Base-by-base conservation (phyloP, 805 yeast genomes). In the Wickerhamiella slavikovae region DNA sequence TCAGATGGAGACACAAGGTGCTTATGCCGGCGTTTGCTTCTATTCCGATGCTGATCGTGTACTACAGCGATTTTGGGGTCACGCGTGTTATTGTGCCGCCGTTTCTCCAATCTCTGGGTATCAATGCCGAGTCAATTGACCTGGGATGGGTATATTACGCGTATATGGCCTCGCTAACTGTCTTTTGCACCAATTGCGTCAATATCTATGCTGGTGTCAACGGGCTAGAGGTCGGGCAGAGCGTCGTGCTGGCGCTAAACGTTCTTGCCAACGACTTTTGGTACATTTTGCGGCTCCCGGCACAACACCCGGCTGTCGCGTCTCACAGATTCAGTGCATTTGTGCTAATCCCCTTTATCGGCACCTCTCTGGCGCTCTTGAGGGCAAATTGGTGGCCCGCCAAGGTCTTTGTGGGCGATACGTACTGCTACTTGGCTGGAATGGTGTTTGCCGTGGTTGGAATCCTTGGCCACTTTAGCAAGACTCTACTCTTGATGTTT, bases 391-490 rank as follows among this genome's bases (percentile, higher is more conserved):
- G 83, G 74, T 89, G 62, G 57, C 98, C 98, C 1, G 80, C 98
- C 0, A 55, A 55, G 33, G 96, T 80, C 1, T 89, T 89, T 54
- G 99, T 89, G 5, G 99, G 99, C 18, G 99, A 89, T 48, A 85
- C 98, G 1, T 89, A 76, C 58, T 89, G 99, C 54, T 89, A 89
- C 53, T 83, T 89, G 51, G 80, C 93, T 16, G 99, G 99, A 3
- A 89, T 89, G 98, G 93, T 89, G 1, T 82, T 89, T 52, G 98
- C 96, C 0, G 89, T 83, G 17, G 93, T 79, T 18, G 96, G 95
- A 1, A 89, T 89, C 21, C 62, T 79, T 34, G 96, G 96, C 1
- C 99, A 89, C 57, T 89, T 83, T 51, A 79, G 94, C 25, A 89
- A 89, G 53, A 89, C 99, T 0, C 57, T 85, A 40, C 57, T 89